Conservation (phyloP, 2,329 filamentous ascomycete species). For the Tolypocladium capitatum region DNA sequence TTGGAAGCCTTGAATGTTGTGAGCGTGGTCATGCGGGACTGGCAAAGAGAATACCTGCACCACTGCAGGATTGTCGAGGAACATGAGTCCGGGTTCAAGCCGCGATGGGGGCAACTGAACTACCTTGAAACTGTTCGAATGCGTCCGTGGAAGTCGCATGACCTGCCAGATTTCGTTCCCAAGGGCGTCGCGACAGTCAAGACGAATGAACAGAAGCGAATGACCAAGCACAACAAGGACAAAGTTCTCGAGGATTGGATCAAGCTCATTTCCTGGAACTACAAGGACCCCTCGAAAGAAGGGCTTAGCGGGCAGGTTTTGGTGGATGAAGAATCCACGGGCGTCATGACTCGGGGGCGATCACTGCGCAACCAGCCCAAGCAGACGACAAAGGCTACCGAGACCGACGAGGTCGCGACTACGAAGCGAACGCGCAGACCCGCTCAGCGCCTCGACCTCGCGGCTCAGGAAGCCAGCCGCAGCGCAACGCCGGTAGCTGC, state of each 20-base stretch:
- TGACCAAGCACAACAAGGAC: neutral
- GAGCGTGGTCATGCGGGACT: constrained; percentile 32
- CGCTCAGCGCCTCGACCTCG: constrained; percentile 35
- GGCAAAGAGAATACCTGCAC: constrained; percentile 40
- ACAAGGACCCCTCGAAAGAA: constrained; percentile 35
- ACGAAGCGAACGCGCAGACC: constrained; percentile 42
- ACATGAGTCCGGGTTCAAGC: constrained; percentile 41
- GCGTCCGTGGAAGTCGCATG: neutral
- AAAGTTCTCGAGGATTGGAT: neutral
- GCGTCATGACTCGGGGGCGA: constrained; percentile 36
- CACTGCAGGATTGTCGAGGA: constrained; percentile 40
- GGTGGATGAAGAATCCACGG: constrained; percentile 36
- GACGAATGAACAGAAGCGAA: neutral
- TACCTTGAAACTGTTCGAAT: constrained; percentile 10
- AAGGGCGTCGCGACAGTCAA: neutral
- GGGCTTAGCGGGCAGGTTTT: constrained; percentile 41
- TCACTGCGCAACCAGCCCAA: constrained; percentile 43
- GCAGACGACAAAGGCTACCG: constrained; percentile 45
- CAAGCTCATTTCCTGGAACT: neutral
- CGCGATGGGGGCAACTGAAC: constrained; percentile 33
- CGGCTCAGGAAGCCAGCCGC: constrained; percentile 36
- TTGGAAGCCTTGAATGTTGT: constrained; percentile 29
- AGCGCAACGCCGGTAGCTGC: constrained; percentile 33
- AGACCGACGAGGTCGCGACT: constrained; percentile 31
- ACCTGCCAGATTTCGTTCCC: neutral